phyloP scores from a whole-genome alignment of 176 grass and related monocot genomes.

The Triticum urartu region DNA sequence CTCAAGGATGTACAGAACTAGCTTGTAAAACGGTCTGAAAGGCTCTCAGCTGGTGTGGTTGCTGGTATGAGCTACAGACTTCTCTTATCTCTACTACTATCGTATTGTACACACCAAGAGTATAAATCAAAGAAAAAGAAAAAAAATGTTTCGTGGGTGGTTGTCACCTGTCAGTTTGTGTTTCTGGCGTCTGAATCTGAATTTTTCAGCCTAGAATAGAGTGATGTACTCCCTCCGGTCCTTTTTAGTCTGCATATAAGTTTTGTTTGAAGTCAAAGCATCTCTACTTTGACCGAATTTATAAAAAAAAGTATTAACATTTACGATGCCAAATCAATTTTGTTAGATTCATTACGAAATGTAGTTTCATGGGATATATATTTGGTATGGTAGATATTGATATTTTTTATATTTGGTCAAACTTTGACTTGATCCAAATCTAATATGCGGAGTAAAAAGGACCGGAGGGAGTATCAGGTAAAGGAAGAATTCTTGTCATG shows the following conservation, averaged over 20 bases:
- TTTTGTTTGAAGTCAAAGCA: no score
- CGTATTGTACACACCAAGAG: slow-evolving; percentile 30
- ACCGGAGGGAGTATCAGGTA: not conserved
- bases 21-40: slow-evolving; percentile 24
- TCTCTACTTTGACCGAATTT: no score
- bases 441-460: no score
- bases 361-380: no score
- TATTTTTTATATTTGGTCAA: no score
- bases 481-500: not conserved
- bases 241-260: no score
- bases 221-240: not conserved
- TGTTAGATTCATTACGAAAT: no score
- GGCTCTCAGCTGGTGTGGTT: slow-evolving; percentile 16
- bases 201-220: not conserved
- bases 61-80: slow-evolving; percentile 11
- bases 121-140: slow-evolving; percentile 18
- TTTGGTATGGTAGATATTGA: no score
- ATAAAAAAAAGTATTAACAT: no score
- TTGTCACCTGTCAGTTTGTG: not conserved
- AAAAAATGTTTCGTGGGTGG: not conserved
- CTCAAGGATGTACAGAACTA: slow-evolving; percentile 41
- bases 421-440: no score
- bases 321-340: no score
- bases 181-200: not conserved
- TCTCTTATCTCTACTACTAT: slow-evolving; percentile 1